Conservation (phyloP, 805 yeast species). For the Wickerhamiella azymoides region DNA sequence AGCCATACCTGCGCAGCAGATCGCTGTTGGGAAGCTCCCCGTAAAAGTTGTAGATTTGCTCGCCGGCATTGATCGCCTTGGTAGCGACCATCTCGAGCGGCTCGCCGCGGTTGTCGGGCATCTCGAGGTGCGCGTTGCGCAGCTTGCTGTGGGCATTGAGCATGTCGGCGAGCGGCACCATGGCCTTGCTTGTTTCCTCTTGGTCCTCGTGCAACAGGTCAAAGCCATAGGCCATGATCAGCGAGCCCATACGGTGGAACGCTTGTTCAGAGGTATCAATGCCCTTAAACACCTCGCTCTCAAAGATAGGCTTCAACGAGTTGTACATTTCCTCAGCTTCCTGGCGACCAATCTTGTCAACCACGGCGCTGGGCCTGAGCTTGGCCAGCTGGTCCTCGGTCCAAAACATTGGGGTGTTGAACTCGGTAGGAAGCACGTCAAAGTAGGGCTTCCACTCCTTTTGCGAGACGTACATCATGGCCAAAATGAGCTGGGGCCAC, state of each 20-base stretch:
- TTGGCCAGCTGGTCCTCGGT: constrained; percentile 38
- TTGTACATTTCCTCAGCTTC: constrained; percentile 50
- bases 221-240: constrained; percentile 82
- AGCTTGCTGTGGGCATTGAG: constrained; percentile 70
- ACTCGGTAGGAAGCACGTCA: constrained; percentile 47
- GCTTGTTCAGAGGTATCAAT: constrained; percentile 34
- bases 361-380: constrained; percentile 57
- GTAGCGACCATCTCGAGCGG: constrained; percentile 60
- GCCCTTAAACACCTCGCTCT: constrained; percentile 15
- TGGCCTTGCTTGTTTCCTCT: constrained; percentile 43
- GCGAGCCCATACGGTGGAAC: constrained; percentile 60
- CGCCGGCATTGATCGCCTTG: constrained; percentile 43
- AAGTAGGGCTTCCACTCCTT: constrained; percentile 63
- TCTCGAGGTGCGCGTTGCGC: constrained; percentile 60
- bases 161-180: constrained; percentile 90
- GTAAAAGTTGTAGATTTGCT: constrained; percentile 76
- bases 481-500: constrained; percentile 69
- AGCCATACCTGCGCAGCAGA: constrained; percentile 79
- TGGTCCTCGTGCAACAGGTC: constrained; percentile 39
- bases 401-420: constrained; percentile 77
- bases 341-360: constrained; percentile 55
- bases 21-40: constrained; percentile 91
- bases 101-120: constrained; percentile 24
- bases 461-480: constrained; percentile 46
- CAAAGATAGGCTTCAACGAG: constrained; percentile 31